A percentile compares a stretch with the other conserved stretches of the same genome.
Evolutionary conservation across 1,284 basidiomycete genomes (phyloP).

Genomic region (Cutaneotrichosporon cavernicola): DNA sequence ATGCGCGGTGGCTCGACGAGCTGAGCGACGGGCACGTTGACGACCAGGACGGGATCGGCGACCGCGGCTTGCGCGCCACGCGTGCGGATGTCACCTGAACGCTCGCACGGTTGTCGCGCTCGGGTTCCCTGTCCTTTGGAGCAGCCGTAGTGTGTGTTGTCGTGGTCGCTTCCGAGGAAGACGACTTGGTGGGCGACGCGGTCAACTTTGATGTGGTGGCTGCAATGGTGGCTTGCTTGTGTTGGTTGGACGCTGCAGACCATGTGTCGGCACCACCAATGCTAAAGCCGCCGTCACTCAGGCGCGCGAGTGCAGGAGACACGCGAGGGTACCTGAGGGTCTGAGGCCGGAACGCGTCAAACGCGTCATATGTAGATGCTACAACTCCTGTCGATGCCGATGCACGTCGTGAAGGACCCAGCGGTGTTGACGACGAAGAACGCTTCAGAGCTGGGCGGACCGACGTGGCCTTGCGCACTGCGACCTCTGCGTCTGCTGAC

Average conservation of each 20-base stretch:
- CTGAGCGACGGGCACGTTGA: constrained; percentile 27
- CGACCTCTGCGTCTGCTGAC: constrained; percentile 13
- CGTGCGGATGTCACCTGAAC: constrained; percentile 2
- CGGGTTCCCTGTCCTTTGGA: neutral
- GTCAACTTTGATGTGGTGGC: constrained; percentile 3
- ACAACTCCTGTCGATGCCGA: neutral
- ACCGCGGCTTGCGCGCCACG: constrained; percentile 20
- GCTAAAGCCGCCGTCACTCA: constrained; percentile 21
- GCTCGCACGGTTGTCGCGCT: neutral
- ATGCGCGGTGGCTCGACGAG: constrained; percentile 26
- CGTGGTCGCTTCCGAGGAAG: neutral
- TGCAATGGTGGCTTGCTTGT: constrained; percentile 2
- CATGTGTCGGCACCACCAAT: constrained; percentile 7
- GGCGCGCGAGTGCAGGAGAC: constrained; percentile 26
- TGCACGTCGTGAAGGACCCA: constrained; percentile 3
- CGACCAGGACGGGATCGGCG: constrained; percentile 26
- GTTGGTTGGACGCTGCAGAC: neutral
- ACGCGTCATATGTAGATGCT: constrained; percentile 10
- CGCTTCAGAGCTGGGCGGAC: constrained; percentile 13
- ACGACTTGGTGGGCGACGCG: neutral
- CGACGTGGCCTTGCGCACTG: neutral
- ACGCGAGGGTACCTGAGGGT: constrained; percentile 29
- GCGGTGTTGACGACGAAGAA: constrained; percentile 8
- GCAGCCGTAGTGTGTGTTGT: neutral
- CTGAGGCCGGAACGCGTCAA: constrained; percentile 27